A percentile compares a stretch with the other conserved stretches of the same genome.
Evolutionary conservation across 345 rosid genomes (phyloP).

Genomic region (Theobroma cacao): DNA sequence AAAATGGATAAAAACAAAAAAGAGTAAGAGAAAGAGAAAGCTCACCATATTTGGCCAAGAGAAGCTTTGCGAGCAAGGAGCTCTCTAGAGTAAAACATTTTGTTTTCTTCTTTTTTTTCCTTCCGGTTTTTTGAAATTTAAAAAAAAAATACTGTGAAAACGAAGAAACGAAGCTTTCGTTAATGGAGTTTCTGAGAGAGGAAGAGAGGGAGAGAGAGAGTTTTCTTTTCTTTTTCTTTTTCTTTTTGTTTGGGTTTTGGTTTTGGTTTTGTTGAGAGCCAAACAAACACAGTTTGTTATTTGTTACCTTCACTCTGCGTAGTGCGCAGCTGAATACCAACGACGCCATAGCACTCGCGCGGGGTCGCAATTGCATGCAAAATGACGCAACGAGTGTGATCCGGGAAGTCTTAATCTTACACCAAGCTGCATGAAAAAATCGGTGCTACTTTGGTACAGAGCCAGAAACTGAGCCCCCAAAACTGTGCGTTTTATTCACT

Average conservation of each 20-base stretch:
- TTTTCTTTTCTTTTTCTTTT: too few relatives aligned
- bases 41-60: constrained; percentile 93
- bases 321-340: not conserved
- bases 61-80: constrained; percentile 96
- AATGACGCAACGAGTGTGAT: not conserved
- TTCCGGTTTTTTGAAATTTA: not conserved
- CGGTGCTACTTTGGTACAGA: not conserved
- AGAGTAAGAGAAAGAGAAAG: not conserved
- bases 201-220: not conserved
- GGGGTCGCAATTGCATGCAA: not conserved
- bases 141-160: not conserved
- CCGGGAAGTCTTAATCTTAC: not conserved
- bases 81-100: constrained; percentile 92
- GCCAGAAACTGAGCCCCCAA: too few relatives aligned
- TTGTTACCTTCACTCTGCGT: not conserved
- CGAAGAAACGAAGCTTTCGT: not conserved
- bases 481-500: too few relatives aligned
- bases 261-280: not conserved
- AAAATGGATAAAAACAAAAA: not conserved
- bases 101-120: not conserved
- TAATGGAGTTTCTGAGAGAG: not conserved
- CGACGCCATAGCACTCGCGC: not conserved
- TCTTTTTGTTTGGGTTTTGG: too few relatives aligned
- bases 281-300: not conserved
- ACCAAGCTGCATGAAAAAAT: not conserved